Conservation (phyloP, 1,284 basidiomycete genomes). For the Heterobasidion irregulare region DNA sequence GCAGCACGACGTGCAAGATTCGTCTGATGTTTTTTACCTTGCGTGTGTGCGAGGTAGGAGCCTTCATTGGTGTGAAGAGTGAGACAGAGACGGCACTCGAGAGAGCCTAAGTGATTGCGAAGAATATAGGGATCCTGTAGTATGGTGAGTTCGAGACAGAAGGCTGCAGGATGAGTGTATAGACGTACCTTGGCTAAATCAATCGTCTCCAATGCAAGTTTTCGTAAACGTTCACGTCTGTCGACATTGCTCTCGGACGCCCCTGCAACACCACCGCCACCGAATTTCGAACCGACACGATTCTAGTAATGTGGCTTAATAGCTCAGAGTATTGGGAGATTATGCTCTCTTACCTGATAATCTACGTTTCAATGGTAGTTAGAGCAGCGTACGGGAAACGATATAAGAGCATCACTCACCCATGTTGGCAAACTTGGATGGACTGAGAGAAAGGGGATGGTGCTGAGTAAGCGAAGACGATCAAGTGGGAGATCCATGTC, state of each 20-base stretch:
- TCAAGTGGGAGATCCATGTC: neutral
- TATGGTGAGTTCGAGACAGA: neutral
- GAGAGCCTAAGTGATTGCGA: conserved; percentile 93
- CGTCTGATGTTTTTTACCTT: conserved; percentile 99
- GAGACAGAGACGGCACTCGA: conserved; percentile 96
- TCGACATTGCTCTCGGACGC: conserved; percentile 94
- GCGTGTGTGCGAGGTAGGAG: conserved; percentile 97
- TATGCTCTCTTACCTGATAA: conserved; percentile 29
- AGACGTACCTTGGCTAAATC: conserved; percentile 80
- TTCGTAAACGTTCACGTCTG: conserved; percentile 88
- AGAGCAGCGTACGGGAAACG: neutral
- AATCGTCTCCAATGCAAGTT: conserved; percentile 94
- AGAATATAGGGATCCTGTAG: conserved; percentile 94
- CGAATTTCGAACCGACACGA: conserved; percentile 93
- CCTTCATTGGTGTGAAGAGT: conserved; percentile 99
- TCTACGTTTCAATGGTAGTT: conserved; percentile 20
- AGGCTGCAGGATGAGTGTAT: neutral
- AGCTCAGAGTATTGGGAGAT: neutral
- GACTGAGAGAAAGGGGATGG: neutral
- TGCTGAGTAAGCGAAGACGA: neutral
- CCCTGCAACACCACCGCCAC: conserved; percentile 89
- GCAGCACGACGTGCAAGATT: conserved; percentile 96
- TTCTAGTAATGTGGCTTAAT: conserved; percentile 42
- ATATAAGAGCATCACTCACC: neutral
- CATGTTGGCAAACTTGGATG: neutral